Conservation (phyloP, 2,329 filamentous ascomycete species). For the Elsinoe fawcettii region DNA sequence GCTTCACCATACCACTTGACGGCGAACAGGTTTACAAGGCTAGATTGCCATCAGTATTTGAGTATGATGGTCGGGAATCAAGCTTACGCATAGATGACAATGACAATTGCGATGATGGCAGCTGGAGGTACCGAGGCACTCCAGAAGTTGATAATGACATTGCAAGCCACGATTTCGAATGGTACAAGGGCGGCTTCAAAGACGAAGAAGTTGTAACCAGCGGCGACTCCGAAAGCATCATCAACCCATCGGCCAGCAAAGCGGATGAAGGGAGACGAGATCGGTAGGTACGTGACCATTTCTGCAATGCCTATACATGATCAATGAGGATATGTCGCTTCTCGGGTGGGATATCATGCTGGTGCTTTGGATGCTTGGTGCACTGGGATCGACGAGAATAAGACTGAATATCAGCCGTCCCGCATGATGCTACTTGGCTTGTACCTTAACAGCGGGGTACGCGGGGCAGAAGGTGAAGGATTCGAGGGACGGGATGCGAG, state of each 20-base stretch:
- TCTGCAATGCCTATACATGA: conserved; percentile 50
- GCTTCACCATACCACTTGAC: conserved; percentile 69
- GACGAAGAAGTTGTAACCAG: conserved; percentile 27
- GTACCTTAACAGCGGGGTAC: neutral
- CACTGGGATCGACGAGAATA: neutral
- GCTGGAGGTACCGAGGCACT: conserved; percentile 40
- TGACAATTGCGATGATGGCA: conserved; percentile 53
- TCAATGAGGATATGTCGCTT: conserved; percentile 10
- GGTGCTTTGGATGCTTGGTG: conserved; percentile 1
- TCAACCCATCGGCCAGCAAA: conserved; percentile 70
- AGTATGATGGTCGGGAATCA: no score
- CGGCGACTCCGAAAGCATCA: conserved; percentile 57
- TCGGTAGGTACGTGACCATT: conserved; percentile 69
- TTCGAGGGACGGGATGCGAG: conserved; percentile 12
- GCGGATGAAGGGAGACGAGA: conserved; percentile 70
- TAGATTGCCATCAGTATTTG: conserved; percentile 17
- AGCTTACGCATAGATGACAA: conserved; percentile 51
- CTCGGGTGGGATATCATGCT: neutral
- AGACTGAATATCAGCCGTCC: neutral
- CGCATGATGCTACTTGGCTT: neutral
- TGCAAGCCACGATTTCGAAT: conserved; percentile 43
- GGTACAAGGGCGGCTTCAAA: conserved; percentile 25
- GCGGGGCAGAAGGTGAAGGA: conserved; percentile 21
- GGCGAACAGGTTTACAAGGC: conserved; percentile 60
- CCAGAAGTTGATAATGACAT: conserved; percentile 57